phyloP scores from a whole-genome alignment of 192 early-diverging fungal species.

The Coemansia sp. region DNA sequence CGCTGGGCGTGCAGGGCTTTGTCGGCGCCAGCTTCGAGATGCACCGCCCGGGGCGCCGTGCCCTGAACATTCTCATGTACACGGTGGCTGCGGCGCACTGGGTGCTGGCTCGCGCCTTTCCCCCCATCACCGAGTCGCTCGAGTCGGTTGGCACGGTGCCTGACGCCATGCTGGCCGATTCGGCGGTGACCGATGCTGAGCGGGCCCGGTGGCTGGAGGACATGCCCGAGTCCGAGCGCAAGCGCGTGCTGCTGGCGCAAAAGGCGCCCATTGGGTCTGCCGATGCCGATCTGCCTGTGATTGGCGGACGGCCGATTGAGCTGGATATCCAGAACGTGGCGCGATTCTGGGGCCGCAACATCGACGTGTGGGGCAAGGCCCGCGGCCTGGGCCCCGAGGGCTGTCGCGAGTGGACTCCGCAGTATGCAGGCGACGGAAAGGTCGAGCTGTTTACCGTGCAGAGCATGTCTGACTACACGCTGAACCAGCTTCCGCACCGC shows the following conservation, averaged over 20 bases:
- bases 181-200: conserved; percentile 37
- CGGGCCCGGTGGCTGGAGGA: conserved; percentile 37
- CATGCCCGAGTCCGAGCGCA: conserved; percentile 29
- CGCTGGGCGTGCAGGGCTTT: conserved; percentile 70
- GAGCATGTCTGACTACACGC: conserved; percentile 61
- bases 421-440: conserved; percentile 67
- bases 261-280: conserved; percentile 34
- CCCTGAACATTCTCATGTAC: conserved; percentile 68
- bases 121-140: conserved; percentile 64
- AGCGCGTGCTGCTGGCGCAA: conserved; percentile 38
- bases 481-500: conserved; percentile 61
- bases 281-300: conserved; percentile 53
- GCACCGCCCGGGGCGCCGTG: conserved; percentile 63
- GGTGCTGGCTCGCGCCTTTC: conserved; percentile 62
- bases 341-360: conserved; percentile 68
- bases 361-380: conserved; percentile 68
- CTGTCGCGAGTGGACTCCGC: conserved; percentile 66
- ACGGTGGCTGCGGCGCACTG: conserved; percentile 62
- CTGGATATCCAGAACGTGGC: conserved; percentile 72
- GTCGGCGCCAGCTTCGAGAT: conserved; percentile 73
- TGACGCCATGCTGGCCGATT: conserved; percentile 48
- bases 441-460: conserved; percentile 68
- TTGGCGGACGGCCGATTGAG: conserved; percentile 65
- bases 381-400: conserved; percentile 14
- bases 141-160: conserved; percentile 58